Conservation (phyloP, 495 filamentous ascomycete species). For the Penicillium ucsense region DNA sequence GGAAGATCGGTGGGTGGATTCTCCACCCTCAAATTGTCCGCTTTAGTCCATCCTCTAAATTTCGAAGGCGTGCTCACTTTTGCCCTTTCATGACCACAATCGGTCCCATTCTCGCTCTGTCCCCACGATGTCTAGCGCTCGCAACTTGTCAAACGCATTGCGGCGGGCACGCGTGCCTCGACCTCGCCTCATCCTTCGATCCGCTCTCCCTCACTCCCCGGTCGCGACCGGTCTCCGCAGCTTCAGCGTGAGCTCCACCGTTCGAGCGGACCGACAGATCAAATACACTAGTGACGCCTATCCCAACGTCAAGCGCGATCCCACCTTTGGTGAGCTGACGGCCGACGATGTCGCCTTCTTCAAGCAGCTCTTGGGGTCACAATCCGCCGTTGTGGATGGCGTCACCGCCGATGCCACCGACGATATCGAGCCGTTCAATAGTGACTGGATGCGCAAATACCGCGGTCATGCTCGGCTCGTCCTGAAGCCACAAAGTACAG, state of each 20-base stretch:
- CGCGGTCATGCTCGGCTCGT: constrained; percentile 81
- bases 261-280: constrained; percentile 36
- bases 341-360: constrained; percentile 74
- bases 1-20: constrained; percentile 12
- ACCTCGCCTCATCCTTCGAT: constrained; percentile 18
- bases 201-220: constrained; percentile 13
- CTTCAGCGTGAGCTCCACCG: constrained; percentile 26
- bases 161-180: constrained; percentile 33
- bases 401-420: constrained; percentile 59
- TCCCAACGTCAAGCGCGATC: constrained; percentile 70
- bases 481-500: constrained; percentile 69
- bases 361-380: constrained; percentile 59
- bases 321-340: constrained; percentile 58
- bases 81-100: constrained; percentile 1
- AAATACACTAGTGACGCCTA: constrained; percentile 77
- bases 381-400: constrained; percentile 76
- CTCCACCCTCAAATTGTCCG: constrained; percentile 15
- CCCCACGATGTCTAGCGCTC: constrained; percentile 28
- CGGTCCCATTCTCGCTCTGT: neutral
- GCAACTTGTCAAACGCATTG: constrained; percentile 29
- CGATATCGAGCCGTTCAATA: constrained; percentile 88
- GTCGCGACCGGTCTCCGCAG: constrained; percentile 16
- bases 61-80: constrained; percentile 7
- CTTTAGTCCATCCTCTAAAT: constrained; percentile 4
- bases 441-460: constrained; percentile 99